Conservation (phyloP, 345 rosid species). For the Lepidium aucheri region DNA sequence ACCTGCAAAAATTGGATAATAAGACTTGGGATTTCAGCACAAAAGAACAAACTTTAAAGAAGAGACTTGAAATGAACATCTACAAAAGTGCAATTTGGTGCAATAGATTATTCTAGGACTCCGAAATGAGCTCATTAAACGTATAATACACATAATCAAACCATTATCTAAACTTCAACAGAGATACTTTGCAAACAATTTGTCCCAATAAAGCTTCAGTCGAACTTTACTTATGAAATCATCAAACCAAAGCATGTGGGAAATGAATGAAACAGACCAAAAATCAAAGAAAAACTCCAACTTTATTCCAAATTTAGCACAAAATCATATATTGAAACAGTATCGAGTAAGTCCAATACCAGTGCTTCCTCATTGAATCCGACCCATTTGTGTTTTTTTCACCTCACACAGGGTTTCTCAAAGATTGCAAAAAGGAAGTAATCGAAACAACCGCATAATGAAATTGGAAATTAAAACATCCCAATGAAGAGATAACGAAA, state of each 20-base stretch:
- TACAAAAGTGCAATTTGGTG: not conserved
- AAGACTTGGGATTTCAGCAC: not conserved
- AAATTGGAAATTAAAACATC: not conserved
- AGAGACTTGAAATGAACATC: not conserved
- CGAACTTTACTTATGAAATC: not conserved
- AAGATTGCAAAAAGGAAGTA: not conserved
- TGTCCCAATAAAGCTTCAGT: not conserved
- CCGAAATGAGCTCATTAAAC: not conserved
- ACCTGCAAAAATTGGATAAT: not conserved
- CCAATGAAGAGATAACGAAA: not conserved
- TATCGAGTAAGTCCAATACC: not conserved
- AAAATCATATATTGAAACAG: not conserved
- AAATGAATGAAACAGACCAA: not conserved
- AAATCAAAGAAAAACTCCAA: not conserved
- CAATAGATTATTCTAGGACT: not conserved
- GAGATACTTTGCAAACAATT: not conserved
- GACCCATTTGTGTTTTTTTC: not conserved
- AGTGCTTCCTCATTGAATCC: not conserved
- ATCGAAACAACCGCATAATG: not conserved
- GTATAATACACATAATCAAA: not conserved
- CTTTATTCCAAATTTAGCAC: not conserved
- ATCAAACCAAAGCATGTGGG: not conserved
- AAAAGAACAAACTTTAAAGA: slow-evolving; percentile 5
- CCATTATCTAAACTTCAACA: not conserved
- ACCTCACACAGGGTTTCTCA: not conserved